Evolutionary conservation across 2,329 filamentous ascomycete species (phyloP).

Genomic region (Fusarium solani-melongenae): DNA sequence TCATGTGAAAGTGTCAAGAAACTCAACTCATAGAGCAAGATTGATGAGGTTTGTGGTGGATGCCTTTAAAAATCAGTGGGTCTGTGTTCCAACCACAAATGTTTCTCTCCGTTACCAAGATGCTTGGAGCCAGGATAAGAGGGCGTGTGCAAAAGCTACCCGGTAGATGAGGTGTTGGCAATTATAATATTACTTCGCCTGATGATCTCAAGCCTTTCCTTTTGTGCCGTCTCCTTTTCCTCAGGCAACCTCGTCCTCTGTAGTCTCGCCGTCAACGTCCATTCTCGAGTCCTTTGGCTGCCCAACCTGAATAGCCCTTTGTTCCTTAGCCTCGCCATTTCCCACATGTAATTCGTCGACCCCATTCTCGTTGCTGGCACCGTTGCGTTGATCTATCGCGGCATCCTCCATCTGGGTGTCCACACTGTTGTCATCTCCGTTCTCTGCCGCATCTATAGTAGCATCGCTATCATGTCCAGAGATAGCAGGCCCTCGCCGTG

Average conservation of each 20-base stretch:
- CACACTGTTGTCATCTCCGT: background rate
- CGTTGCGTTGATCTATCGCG: background rate
- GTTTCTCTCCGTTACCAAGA: background rate
- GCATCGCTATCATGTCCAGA: conserved; percentile 11
- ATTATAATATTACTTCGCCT: background rate
- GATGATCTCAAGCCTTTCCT: background rate
- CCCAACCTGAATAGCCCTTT: background rate
- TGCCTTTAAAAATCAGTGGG: conserved; percentile 35
- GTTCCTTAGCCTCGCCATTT: background rate
- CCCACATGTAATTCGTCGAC: conserved; percentile 2
- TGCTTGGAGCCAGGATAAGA: background rate
- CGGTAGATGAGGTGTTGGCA: background rate
- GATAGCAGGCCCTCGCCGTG: conserved; percentile 4
- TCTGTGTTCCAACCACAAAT: conserved; percentile 4
- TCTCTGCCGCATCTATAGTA: conserved; percentile 21
- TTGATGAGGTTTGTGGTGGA: conserved; percentile 21
- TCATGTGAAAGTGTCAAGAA: conserved; percentile 1
- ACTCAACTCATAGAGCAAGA: background rate
- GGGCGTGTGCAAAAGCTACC: background rate
- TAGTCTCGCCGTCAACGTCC: conserved; percentile 24
- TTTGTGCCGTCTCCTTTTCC: background rate
- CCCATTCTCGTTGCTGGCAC: background rate
- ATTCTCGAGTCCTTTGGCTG: conserved; percentile 7
- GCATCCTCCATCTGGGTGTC: conserved; percentile 7
- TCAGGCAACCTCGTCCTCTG: conserved; percentile 11